These are phyloP conservation scores for Jaminaea rosea DNA, from an alignment of 1,284 basidiomycete species.

Conservation along the genomic window DNA sequence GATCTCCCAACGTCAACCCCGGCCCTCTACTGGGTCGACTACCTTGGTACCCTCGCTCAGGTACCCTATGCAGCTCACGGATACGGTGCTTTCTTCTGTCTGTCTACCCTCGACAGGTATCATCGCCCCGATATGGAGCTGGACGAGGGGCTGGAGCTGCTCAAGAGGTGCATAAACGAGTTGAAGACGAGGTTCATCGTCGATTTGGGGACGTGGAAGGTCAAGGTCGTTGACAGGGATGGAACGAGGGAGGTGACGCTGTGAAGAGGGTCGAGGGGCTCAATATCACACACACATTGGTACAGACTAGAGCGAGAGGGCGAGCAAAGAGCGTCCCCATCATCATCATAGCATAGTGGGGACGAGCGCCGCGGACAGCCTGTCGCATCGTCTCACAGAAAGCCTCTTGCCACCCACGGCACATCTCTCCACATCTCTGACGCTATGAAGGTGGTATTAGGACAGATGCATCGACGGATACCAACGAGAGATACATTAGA, in stretches of 20 bases:
- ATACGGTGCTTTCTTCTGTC: slow-evolving; percentile 82
- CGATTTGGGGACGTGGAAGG: slow-evolving; percentile 70
- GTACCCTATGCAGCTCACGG: slow-evolving; percentile 94
- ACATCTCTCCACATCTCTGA: too few species aligned
- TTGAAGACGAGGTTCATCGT: slow-evolving; percentile 67
- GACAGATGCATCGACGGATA: too few species aligned
- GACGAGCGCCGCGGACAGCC: too few species aligned
- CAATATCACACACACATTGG: too few species aligned
- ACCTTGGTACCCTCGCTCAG: slow-evolving; percentile 76
- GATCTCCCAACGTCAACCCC: slow-evolving; percentile 59
- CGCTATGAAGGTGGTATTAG: too few species aligned
- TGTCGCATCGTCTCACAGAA: too few species aligned
- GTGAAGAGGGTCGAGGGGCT: too few species aligned
- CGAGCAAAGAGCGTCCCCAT: neutral
- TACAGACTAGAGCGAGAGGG: neutral
- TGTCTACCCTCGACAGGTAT: slow-evolving; percentile 73
- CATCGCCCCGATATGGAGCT: slow-evolving; percentile 72
- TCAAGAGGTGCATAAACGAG: slow-evolving; percentile 80
- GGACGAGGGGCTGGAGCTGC: slow-evolving; percentile 72
- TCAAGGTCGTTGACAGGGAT: slow-evolving; percentile 82
- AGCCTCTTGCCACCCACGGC: too few species aligned
- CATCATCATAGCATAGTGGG: neutral
- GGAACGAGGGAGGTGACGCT: slow-evolving; percentile 71
- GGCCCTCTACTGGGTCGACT: slow-evolving; percentile 90
- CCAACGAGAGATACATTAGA: too few species aligned